phyloP scores from a whole-genome alignment of 805 yeast species.

The Starmerella kuoi region DNA sequence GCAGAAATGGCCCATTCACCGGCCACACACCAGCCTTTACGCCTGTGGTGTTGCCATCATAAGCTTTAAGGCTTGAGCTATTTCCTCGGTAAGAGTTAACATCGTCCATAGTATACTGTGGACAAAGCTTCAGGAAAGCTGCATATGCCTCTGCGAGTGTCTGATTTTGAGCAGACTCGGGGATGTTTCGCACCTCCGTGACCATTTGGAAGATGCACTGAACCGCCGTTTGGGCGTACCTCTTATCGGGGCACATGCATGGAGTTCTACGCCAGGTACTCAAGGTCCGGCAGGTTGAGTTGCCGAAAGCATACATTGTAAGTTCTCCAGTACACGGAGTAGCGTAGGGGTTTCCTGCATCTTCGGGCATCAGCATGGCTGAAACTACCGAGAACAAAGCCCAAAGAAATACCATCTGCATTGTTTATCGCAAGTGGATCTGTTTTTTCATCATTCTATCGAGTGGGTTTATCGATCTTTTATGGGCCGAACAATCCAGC shows the following conservation, averaged over 20 bases:
- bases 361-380: slow-evolving; percentile 11
- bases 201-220: slow-evolving; percentile 9
- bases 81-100: neutral
- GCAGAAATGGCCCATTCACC: slow-evolving; percentile 8
- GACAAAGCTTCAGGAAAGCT: slow-evolving; percentile 1
- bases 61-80: slow-evolving; percentile 1
- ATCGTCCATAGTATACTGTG: slow-evolving; percentile 1
- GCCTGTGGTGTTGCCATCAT: neutral
- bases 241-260: slow-evolving; percentile 9
- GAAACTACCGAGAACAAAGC: neutral
- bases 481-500: too few relatives aligned
- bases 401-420: neutral
- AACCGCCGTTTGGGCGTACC: slow-evolving; percentile 6
- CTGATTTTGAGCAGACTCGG: neutral
- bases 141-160: neutral
- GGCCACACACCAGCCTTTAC: slow-evolving; percentile 10
- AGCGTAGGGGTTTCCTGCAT: slow-evolving; percentile 7
- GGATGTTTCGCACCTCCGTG: slow-evolving; percentile 5
- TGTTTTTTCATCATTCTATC: too few relatives aligned
- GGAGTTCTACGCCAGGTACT: neutral
- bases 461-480: too few relatives aligned
- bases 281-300: neutral
- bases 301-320: slow-evolving; percentile 7
- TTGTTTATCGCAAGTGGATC: too few relatives aligned
- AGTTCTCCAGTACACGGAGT: slow-evolving; percentile 6